Base-by-base conservation (phyloP, 805 yeast species). In the Metschnikowia sp. region DNA sequence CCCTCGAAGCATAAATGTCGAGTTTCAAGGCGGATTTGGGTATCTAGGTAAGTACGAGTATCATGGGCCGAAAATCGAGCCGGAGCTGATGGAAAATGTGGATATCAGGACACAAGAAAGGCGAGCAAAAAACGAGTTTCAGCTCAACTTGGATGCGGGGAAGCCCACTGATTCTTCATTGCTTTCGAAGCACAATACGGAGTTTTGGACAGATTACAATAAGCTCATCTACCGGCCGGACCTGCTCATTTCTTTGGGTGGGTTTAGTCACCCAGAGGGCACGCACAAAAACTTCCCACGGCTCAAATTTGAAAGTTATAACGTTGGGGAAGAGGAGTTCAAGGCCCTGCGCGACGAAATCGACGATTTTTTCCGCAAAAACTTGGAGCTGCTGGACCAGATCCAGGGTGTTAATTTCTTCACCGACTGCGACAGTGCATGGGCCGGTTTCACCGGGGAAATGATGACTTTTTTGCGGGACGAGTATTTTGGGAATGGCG, bases 1-100 rank as follows among this genome's bases (percentile, higher is more conserved):
- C n/a, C 98, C 99, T 1, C 68, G 98, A 46, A 80, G 87, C 0
- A 57, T 89, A 32, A 57, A 89, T n/a, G 88, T 91, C 84, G 98
- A 94, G 52, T 76, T 82, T 39, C 70, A 75, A 18, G 84, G 86
- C 41, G 96, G 96, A 0, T 78, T 75, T 58, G 97, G 97, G 0
- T 69, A 88, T 0, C 63, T 88, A 39, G 77, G 79, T 2, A 74
- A 72, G 47, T 76, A 65, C 58, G 85, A 82, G 45, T 82, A 78
- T 51, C 68, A 66, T 39, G 67, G 57, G 39, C 44, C 48, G 10
- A 34, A 33, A 26, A 26, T 35, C 6, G 22, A 33, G 47, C n/a
- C 52, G 47, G 31, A 50, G 61, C 26, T 32, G 4, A 38, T 28
- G 10, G 42, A 39, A 2, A 33, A 44, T 18, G 45, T 48, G 18